These are phyloP conservation scores for Exophiala lecanii-corni DNA, from an alignment of 2,329 filamentous ascomycete genomes.

Conservation along the genomic window DNA sequence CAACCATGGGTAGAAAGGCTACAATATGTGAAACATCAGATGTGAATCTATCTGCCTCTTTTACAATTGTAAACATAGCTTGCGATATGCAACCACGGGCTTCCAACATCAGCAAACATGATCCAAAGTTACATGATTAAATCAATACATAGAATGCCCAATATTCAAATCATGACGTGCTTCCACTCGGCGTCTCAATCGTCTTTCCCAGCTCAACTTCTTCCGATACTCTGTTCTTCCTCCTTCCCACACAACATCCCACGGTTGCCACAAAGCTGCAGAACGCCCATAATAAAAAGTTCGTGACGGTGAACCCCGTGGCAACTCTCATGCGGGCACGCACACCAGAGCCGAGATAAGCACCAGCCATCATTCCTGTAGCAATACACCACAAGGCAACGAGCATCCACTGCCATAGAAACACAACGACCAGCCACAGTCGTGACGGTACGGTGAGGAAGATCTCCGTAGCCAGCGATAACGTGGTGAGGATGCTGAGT, in stretches of 20 bases:
- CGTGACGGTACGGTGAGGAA: neutral
- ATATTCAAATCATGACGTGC: too few species aligned
- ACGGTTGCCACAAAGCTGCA: neutral
- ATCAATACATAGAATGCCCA: too few species aligned
- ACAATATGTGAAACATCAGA: too few species aligned
- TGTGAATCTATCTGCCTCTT: too few species aligned
- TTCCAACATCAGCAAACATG: too few species aligned
- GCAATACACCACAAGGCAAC: neutral
- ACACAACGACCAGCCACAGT: neutral
- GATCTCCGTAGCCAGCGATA: neutral
- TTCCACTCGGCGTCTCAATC: too few species aligned
- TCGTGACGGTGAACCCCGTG: neutral
- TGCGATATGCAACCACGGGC: too few species aligned
- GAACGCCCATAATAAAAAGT: neutral
- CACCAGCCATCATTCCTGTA: neutral
- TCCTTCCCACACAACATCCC: neutral
- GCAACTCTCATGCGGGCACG: neutral
- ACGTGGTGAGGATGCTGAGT: neutral
- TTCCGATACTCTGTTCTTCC: neutral
- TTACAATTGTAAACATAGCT: too few species aligned
- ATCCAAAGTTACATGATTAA: too few species aligned
- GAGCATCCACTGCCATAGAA: conserved; percentile 1
- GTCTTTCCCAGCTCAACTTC: neutral
- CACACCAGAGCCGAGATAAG: neutral
- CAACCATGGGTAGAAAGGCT: too few species aligned